phyloP scores from a whole-genome alignment of 805 yeast genomes.

The Candida verbasci region DNA sequence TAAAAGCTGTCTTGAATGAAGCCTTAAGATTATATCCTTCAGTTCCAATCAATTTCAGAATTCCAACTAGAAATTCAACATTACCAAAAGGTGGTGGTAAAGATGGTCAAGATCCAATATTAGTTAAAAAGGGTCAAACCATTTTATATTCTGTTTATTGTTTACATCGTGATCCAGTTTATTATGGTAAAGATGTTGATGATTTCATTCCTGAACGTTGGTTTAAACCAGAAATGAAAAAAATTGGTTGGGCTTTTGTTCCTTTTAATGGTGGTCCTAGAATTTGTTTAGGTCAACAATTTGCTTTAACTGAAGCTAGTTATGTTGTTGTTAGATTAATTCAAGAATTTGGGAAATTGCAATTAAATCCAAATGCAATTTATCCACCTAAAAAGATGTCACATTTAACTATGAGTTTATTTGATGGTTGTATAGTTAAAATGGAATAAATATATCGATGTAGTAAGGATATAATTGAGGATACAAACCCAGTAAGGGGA shows the following conservation, averaged over 20 bases:
- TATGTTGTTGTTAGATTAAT: slow-evolving; percentile 34
- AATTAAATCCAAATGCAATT: slow-evolving; percentile 8
- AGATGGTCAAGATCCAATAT: slow-evolving; percentile 21
- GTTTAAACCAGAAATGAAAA: slow-evolving; percentile 26
- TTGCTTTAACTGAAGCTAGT: slow-evolving; percentile 50
- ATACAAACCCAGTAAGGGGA: too few species aligned
- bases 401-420: slow-evolving; percentile 25
- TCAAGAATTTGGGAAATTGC: slow-evolving; percentile 17
- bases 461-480: too few species aligned
- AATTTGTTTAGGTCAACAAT: slow-evolving; percentile 53
- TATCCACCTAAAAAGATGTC: slow-evolving; percentile 24
- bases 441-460: slow-evolving; percentile 5
- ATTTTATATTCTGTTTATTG: slow-evolving; percentile 16
- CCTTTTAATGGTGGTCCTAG: slow-evolving; percentile 57
- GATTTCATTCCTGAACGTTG: slow-evolving; percentile 38
- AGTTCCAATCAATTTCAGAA: slow-evolving; percentile 27
- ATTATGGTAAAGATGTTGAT: slow-evolving; percentile 31
- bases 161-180: slow-evolving; percentile 17
- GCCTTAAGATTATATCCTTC: slow-evolving; percentile 33
- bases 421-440: slow-evolving; percentile 4
- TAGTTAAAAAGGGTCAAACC: slow-evolving; percentile 15
- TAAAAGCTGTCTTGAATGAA: slow-evolving; percentile 34
- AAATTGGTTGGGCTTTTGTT: slow-evolving; percentile 44
- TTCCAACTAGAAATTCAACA: slow-evolving; percentile 24
- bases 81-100: slow-evolving; percentile 31